These are phyloP conservation scores for Phytopythium vexans DNA, from an alignment of 352 stramenopile species.

Conservation along the genomic window DNA sequence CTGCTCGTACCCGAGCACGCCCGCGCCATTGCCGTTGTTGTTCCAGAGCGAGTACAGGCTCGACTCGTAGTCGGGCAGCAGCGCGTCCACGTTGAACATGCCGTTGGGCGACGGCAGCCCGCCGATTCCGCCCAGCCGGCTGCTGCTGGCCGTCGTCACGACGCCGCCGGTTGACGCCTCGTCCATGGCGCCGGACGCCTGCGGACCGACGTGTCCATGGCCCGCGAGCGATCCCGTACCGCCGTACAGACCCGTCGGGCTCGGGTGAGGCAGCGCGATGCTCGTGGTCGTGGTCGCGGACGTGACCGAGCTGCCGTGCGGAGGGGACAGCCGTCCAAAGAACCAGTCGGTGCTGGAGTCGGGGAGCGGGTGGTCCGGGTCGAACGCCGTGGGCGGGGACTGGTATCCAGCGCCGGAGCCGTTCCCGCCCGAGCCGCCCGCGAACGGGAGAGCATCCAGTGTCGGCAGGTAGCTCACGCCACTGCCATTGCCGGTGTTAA, in stretches of 20 bases:
- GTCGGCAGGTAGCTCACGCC: constrained; percentile 14
- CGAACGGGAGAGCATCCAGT: constrained; percentile 7
- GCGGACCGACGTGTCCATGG: background rate
- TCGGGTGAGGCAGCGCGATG: constrained; percentile 4
- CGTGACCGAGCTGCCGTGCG: background rate
- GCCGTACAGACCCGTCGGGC: constrained; percentile 4
- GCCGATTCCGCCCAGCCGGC: background rate
- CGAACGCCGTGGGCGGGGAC: constrained; percentile 22
- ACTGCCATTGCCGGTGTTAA: background rate
- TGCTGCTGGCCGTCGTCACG: background rate
- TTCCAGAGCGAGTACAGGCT: constrained; percentile 74
- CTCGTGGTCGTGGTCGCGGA: constrained; percentile 4
- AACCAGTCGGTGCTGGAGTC: constrained; percentile 51
- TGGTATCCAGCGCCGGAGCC: constrained; percentile 19
- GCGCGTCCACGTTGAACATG: constrained; percentile 54
- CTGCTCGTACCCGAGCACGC: constrained; percentile 50
- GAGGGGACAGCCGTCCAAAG: constrained; percentile 16
- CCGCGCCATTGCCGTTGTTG: constrained; percentile 21
- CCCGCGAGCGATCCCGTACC: background rate
- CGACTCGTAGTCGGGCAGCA: constrained; percentile 70
- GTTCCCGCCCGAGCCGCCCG: constrained; percentile 11
- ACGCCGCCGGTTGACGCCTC: background rate
- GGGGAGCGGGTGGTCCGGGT: constrained; percentile 41
- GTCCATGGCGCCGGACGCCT: constrained; percentile 9
- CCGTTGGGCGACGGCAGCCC: constrained; percentile 34